These are phyloP conservation scores for Lanmaoa pseudosensibilis DNA, from an alignment of 768 basidiomycete genomes.

Conservation along the genomic window DNA sequence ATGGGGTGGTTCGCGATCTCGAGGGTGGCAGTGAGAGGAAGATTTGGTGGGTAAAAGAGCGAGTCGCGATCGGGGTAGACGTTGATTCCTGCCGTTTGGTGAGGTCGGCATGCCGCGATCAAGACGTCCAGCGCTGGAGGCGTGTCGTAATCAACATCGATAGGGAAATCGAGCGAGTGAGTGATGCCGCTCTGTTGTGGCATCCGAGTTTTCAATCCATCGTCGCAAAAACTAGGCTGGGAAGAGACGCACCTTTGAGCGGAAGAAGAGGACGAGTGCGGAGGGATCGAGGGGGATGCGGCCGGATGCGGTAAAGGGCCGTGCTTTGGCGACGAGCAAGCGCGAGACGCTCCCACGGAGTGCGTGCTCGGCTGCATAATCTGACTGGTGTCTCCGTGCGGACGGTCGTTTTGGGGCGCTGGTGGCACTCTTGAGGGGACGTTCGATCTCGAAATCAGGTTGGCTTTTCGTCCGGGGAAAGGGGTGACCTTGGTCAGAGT, in stretches of 20 bases:
- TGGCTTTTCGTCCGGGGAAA: slow-evolving; percentile 43
- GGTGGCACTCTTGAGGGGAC: slow-evolving; percentile 39
- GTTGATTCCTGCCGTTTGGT: slow-evolving; percentile 52
- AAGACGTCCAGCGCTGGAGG: slow-evolving; percentile 79
- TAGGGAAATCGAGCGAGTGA: slow-evolving; percentile 79
- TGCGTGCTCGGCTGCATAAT: slow-evolving; percentile 51
- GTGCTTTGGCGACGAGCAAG: slow-evolving; percentile 57
- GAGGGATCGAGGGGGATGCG: slow-evolving; percentile 70
- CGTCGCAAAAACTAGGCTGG: neutral
- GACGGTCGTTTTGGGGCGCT: slow-evolving; percentile 33
- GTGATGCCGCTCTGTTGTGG: slow-evolving; percentile 65
- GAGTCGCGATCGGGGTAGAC: slow-evolving; percentile 62
- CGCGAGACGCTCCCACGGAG: slow-evolving; percentile 55
- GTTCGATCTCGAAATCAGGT: slow-evolving; percentile 69
- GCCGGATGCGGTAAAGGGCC: slow-evolving; percentile 65
- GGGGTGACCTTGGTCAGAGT: slow-evolving; percentile 34
- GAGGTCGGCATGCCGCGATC: slow-evolving; percentile 69
- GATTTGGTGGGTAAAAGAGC: slow-evolving; percentile 68
- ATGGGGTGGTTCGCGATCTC: slow-evolving; percentile 83
- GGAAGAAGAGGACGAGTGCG: slow-evolving; percentile 71
- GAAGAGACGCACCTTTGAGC: slow-evolving; percentile 58
- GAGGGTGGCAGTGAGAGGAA: slow-evolving; percentile 72
- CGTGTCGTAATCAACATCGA: slow-evolving; percentile 71
- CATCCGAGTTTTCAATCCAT: neutral
- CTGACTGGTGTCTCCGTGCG: slow-evolving; percentile 37